Evolutionary conservation across 2,329 filamentous ascomycete genomes (phyloP), one percentile per base, ranked within the genome.

Genomic region (Chalaropsis thielavioides): DNA sequence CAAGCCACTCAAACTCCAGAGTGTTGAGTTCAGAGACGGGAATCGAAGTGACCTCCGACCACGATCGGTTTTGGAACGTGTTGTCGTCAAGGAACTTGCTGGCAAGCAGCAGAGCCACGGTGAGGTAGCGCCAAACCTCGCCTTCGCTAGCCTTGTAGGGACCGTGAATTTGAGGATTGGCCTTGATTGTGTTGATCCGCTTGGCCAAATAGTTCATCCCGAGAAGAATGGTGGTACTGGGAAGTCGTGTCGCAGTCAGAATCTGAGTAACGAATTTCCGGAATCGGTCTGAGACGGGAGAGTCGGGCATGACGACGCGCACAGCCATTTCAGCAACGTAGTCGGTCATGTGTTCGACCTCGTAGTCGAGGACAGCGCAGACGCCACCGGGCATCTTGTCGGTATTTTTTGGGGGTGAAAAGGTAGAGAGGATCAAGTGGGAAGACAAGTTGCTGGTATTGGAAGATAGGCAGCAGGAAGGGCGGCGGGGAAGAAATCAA

Each of bases 51-150:
- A 96, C 92, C 73, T 96, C 92, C 4, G 92, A 90, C 92, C 92
- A 96, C 0, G 92, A 96, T 64, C 90, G 88, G 77, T 96, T 96
- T 80, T 96, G 92, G 76, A 96, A 96, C 5, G 92, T 96, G 76
- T 96, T 96, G 79, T 96, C 92, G 72, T 96, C 92, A 69, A 96
- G 79, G 72, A 96, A 96, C 78, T 96, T 96, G 83, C 90, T 95
- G 67, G 90, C 92, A 63, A 96, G 80, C 62, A 96, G 82, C 66
- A 96, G 78, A 7, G 88, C 85, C 44, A 92, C 88, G 6, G 91
- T 95, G 69, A 96, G 81, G 78, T 95, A 87, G 67, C 90, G 88
- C 81, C 92, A 95, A 64, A 95, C 82, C 72, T 94, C 86, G 54
- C 87, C 87, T 70, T 85, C 82, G 64, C 79, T 83, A 49, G 81